Conservation (phyloP, 176 grass and related monocot genomes). For the Oryza rufipogon region DNA sequence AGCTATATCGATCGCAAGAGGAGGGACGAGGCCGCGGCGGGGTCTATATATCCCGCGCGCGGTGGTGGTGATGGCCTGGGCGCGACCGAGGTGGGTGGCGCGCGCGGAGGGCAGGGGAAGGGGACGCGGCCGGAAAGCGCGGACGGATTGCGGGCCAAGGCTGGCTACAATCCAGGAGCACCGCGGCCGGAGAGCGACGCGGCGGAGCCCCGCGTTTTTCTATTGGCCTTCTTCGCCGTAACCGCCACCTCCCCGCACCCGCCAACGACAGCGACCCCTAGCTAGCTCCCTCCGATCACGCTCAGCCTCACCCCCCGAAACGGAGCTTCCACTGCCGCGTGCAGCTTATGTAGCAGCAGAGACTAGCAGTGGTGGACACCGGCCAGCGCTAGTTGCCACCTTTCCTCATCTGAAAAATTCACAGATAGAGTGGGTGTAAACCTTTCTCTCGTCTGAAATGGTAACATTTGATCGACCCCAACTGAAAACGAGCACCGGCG, state of each 20-base stretch:
- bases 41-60: slow-evolving; percentile 38
- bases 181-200: slow-evolving; percentile 60
- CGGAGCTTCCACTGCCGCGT: slow-evolving; percentile 24
- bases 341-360: slow-evolving; percentile 1
- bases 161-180: slow-evolving; percentile 60
- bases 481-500: slow-evolving; percentile 38
- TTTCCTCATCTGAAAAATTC: slow-evolving; percentile 24
- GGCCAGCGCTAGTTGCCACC: neutral
- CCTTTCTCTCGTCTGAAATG: neutral
- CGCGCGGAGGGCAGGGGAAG: neutral
- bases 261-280: slow-evolving; percentile 68
- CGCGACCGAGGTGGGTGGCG: slow-evolving; percentile 34
- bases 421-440: neutral
- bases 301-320: neutral
- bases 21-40: slow-evolving; percentile 7
- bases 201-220: slow-evolving; percentile 43
- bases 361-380: slow-evolving; percentile 3
- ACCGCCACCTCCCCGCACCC: slow-evolving; percentile 78
- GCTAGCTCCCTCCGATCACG: slow-evolving; percentile 13
- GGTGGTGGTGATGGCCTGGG: neutral
- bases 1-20: neutral
- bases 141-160: slow-evolving; percentile 92
- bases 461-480: slow-evolving; percentile 17
- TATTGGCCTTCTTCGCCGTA: slow-evolving; percentile 78
- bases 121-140: slow-evolving; percentile 47